phyloP scores from a whole-genome alignment of 345 rosid genomes.

The Microcos paniculata region DNA sequence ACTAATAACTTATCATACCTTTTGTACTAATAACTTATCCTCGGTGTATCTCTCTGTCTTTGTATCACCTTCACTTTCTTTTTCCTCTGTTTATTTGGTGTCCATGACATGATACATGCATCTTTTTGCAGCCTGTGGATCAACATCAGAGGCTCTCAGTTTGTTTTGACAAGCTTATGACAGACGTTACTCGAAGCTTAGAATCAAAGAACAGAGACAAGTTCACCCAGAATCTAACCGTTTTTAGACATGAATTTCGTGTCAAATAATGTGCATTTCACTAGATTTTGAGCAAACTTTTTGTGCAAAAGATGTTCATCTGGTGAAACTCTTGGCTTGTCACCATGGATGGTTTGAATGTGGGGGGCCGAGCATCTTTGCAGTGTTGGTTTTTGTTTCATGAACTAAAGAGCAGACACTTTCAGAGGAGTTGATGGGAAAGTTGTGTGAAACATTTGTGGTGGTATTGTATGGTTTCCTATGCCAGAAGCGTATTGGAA shows the following conservation, averaged over 20 bases:
- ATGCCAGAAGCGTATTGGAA: background rate
- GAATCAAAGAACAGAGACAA: slow-evolving; percentile 96
- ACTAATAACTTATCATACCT: too few relatives aligned
- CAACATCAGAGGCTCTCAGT: slow-evolving; percentile 79
- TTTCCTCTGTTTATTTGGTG: background rate
- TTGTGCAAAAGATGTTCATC: slow-evolving; percentile 19
- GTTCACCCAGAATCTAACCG: slow-evolving; percentile 87
- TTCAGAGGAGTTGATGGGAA: slow-evolving; percentile 4
- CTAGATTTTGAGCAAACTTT: background rate
- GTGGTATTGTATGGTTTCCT: slow-evolving; percentile 18
- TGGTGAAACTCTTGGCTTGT: slow-evolving; percentile 9
- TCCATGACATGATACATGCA: slow-evolving; percentile 3
- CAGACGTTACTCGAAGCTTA: slow-evolving; percentile 76
- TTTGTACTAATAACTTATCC: background rate
- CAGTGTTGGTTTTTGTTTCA: slow-evolving; percentile 14
- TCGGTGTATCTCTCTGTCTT: background rate
- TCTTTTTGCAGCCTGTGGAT: slow-evolving; percentile 73
- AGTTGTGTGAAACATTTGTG: slow-evolving; percentile 9
- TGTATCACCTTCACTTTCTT: background rate
- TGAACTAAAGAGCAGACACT: slow-evolving; percentile 10
- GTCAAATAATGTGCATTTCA: slow-evolving; percentile 24
- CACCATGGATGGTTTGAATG: background rate
- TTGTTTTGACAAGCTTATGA: slow-evolving; percentile 93
- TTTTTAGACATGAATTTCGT: slow-evolving; percentile 90
- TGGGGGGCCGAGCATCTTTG: slow-evolving; percentile 16